phyloP scores from a whole-genome alignment of 2,329 filamentous ascomycete species.

The Colletotrichum phormii region DNA sequence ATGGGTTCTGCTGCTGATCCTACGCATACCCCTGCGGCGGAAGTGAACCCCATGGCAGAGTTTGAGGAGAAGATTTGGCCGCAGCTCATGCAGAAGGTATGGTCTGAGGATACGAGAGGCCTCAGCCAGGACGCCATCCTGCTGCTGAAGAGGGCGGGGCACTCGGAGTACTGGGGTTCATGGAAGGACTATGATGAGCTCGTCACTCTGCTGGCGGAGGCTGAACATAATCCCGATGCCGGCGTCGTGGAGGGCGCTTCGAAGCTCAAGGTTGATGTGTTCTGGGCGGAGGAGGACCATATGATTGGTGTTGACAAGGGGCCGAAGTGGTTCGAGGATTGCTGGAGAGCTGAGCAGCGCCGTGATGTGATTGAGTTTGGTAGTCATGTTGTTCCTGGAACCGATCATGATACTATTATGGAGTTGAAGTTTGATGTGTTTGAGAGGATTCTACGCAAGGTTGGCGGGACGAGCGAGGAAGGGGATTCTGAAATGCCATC shows the following conservation, averaged over 20 bases:
- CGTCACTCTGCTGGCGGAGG: conserved; percentile 41
- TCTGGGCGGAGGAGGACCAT: conserved; percentile 44
- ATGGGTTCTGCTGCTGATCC: background rate
- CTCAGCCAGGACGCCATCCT: conserved; percentile 44
- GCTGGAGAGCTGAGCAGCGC: conserved; percentile 38
- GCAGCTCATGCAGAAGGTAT: conserved; percentile 40
- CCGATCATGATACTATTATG: conserved; percentile 41
- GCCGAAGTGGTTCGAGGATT: conserved; percentile 44
- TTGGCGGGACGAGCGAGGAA: conserved; percentile 1
- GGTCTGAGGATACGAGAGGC: conserved; percentile 41
- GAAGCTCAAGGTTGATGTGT: conserved; percentile 42
- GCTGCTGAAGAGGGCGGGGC: conserved; percentile 41
- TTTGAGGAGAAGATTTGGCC: conserved; percentile 40
- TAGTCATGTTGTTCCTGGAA: conserved; percentile 38
- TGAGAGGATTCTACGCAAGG: conserved; percentile 1
- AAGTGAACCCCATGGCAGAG: background rate
- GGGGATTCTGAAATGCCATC: background rate
- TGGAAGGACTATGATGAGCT: conserved; percentile 47
- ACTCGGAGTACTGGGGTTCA: conserved; percentile 41
- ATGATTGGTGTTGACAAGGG: conserved; percentile 44
- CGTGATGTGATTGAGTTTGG: conserved; percentile 38
- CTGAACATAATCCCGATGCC: background rate
- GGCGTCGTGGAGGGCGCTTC: conserved; percentile 21
- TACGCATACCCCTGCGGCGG: background rate
- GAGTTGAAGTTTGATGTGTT: conserved; percentile 2